Evolutionary conservation across 352 stramenopile species (phyloP).

Genomic region (Phytopythium litorale): DNA sequence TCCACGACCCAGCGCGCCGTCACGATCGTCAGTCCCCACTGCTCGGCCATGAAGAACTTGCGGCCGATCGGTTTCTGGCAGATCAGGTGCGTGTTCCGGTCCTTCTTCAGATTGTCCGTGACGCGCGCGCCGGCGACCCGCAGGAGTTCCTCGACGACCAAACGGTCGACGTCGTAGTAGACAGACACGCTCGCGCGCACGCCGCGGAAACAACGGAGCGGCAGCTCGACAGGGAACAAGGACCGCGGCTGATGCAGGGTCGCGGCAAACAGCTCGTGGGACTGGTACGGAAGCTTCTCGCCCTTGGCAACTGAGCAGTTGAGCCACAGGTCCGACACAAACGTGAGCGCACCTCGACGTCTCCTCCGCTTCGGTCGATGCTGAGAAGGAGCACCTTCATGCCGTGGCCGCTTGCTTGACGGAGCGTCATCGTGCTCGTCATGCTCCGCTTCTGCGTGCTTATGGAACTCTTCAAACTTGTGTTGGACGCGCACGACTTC

Average conservation of each 20-base stretch:
- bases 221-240: slow-evolving; percentile 40
- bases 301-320: slow-evolving; percentile 53
- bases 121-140: slow-evolving; percentile 48
- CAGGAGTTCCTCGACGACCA: slow-evolving; percentile 59
- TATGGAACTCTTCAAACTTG: slow-evolving; percentile 8
- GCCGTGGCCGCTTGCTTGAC: slow-evolving; percentile 15
- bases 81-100: slow-evolving; percentile 60
- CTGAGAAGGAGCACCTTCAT: slow-evolving; percentile 4
- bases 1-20: slow-evolving; percentile 66
- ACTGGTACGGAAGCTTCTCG: slow-evolving; percentile 40
- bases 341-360: slow-evolving; percentile 30
- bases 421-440: not conserved
- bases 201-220: slow-evolving; percentile 41
- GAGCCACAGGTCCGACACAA: slow-evolving; percentile 74
- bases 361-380: slow-evolving; percentile 3
- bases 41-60: slow-evolving; percentile 55
- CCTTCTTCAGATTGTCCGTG: slow-evolving; percentile 42
- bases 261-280: slow-evolving; percentile 42
- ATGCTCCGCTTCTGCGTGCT: slow-evolving; percentile 6
- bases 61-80: slow-evolving; percentile 47
- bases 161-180: slow-evolving; percentile 53
- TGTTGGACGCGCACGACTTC: slow-evolving; percentile 23
- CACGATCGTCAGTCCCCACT: slow-evolving; percentile 53
- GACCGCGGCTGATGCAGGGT: slow-evolving; percentile 35
- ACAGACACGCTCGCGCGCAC: slow-evolving; percentile 57